These are phyloP conservation scores for Puccinellia tenuiflora DNA, from an alignment of 176 grass and related monocot species.

Conservation along the genomic window DNA sequence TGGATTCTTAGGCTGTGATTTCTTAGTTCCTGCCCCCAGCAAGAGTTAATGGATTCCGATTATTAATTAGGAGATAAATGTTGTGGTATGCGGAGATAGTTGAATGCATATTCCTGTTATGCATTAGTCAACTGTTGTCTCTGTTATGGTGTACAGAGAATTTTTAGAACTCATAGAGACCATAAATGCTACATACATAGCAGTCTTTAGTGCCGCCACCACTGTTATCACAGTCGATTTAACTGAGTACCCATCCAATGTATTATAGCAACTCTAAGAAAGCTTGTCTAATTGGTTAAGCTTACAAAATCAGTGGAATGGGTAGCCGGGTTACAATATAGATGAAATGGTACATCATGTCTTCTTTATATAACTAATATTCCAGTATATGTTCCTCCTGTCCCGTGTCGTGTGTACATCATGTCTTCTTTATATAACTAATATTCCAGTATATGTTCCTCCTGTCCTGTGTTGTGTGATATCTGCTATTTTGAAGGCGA, in stretches of 20 bases:
- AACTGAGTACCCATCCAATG: neutral
- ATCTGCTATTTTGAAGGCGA: neutral
- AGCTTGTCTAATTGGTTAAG: neutral
- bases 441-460: too few relatives aligned
- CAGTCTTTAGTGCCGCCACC: neutral
- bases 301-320: neutral
- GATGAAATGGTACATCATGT: neutral
- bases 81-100: too few relatives aligned
- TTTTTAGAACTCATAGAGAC: neutral
- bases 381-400: too few relatives aligned
- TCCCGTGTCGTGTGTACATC: too few relatives aligned
- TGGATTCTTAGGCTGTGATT: neutral
- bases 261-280: neutral
- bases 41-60: neutral
- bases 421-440: too few relatives aligned
- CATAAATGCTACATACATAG: neutral
- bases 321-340: neutral
- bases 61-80: neutral
- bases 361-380: neutral
- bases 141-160: neutral
- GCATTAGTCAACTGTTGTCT: neutral
- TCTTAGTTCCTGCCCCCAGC: neutral
- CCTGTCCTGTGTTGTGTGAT: neutral
- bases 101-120: neutral
- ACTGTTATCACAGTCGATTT: neutral